Evolutionary conservation across 2,329 filamentous ascomycete genomes (phyloP), one percentile per base, ranked within the genome.

Genomic region (Exophiala lecanii-corni): DNA sequence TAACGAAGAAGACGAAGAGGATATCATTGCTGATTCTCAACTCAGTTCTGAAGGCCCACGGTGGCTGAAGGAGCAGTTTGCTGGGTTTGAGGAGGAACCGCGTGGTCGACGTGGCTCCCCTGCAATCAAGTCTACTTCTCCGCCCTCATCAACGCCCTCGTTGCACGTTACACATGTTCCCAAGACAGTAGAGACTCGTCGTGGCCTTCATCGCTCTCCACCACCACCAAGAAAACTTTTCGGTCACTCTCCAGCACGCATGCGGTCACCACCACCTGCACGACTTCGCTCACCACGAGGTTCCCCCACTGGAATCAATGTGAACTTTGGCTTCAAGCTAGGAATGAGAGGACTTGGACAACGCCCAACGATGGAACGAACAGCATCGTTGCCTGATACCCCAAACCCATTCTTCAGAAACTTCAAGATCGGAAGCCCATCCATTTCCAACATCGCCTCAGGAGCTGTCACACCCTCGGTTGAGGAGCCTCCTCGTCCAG

Each of bases 361-460:
- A 55, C 73, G 86, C 20, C 85, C 85, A 33, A 43, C n/a, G 12
- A 67, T 86, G 35, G 84, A 80, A 4, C 79, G 84, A 39, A 91
- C 91, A 49, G 89, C 94, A 56, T 97, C 92, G 9, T 74, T 96
- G 4, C 92, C 91, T 28, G 82, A 86, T 39, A 82, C 82, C 3
- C 80, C 84, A 2, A 86, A 84, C 54, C 75, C 84, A 49, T 86
- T 86, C 62, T 78, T 71, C 59, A 55, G 21, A 57, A 64, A 45
- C 59, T 62, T 17, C 56, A 62, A 19, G 57, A 65, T 52, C 54
- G 57, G 41, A 56, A 64, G 43, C 50, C 57, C 32, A 62, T 64
- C 37, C n/a, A 49, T 49, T 23, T 50, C 50, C 36, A 55, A 51
- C 26, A 50, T 55, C 30, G 46, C 50, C 26, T 54, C 47, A 21